Percentiles rank a stretch among this genome's conserved stretches.
These are phyloP conservation scores for Grigorovia yakushimaensis DNA, from an alignment of 805 yeast species.

Conservation along the genomic window DNA sequence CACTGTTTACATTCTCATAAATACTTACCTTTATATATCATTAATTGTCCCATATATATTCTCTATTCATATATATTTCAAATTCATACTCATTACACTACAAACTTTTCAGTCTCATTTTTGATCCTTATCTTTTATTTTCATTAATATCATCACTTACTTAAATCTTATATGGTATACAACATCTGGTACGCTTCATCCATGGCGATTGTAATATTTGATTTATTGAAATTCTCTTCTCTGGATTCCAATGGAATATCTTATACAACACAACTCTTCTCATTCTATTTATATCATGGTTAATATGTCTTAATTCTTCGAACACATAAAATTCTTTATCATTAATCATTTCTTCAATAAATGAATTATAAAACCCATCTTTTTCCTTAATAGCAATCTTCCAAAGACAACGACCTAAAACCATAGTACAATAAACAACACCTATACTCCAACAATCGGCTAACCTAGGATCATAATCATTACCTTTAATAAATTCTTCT, in stretches of 20 bases:
- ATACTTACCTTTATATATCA: neutral
- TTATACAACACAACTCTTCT: conserved; percentile 44
- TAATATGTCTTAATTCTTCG: conserved; percentile 42
- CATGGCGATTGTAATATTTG: conserved; percentile 51
- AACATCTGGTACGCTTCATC: conserved; percentile 47
- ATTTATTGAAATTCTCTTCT: conserved; percentile 40
- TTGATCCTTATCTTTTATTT: neutral
- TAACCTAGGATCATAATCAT: conserved; percentile 60
- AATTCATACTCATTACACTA: too few species aligned
- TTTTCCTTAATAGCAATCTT: conserved; percentile 57
- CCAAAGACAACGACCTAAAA: conserved; percentile 89
- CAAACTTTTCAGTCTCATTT: too few species aligned
- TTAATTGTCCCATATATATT: too few species aligned
- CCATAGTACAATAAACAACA: conserved; percentile 63
- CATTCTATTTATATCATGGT: conserved; percentile 30
- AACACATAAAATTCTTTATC: conserved; percentile 39
- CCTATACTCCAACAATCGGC: conserved; percentile 91
- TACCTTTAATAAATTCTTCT: conserved; percentile 55
- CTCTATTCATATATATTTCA: too few species aligned
- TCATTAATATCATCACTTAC: neutral
- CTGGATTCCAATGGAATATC: conserved; percentile 50
- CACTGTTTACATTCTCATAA: too few species aligned
- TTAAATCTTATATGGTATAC: conserved; percentile 29
- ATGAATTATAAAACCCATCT: conserved; percentile 37
- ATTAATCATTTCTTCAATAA: conserved; percentile 36